These are phyloP conservation scores for Trichophaea hybrida DNA, from an alignment of 2,329 filamentous ascomycete species.

Conservation along the genomic window DNA sequence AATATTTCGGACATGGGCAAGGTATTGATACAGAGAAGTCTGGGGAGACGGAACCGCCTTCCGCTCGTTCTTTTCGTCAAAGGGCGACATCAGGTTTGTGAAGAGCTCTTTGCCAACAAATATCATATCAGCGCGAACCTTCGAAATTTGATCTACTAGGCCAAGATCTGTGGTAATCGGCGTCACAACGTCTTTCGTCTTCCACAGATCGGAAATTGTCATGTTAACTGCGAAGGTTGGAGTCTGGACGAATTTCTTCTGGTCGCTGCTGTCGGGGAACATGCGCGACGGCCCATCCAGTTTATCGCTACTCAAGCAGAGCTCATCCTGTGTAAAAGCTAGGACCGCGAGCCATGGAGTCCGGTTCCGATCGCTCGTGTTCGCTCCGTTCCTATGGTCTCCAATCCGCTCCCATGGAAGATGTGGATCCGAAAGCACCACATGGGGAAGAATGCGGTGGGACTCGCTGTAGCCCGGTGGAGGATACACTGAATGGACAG, in stretches of 20 bases:
- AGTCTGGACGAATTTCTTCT: slow-evolving; percentile 13
- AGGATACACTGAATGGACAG: slow-evolving; percentile 33
- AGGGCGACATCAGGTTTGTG: slow-evolving; percentile 25
- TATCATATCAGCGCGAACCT: slow-evolving; percentile 28
- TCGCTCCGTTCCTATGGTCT: slow-evolving; percentile 16
- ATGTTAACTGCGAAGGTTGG: slow-evolving; percentile 26
- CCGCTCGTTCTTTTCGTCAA: slow-evolving; percentile 9
- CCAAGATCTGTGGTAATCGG: slow-evolving; percentile 7
- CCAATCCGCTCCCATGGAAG: slow-evolving; percentile 34
- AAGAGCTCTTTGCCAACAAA: slow-evolving; percentile 28
- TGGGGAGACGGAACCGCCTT: not conserved
- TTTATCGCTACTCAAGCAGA: slow-evolving; percentile 26
- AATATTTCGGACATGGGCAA: slow-evolving; percentile 34
- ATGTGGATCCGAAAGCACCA: slow-evolving; percentile 35
- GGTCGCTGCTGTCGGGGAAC: slow-evolving; percentile 15
- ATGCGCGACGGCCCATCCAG: slow-evolving; percentile 6
- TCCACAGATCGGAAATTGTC: slow-evolving; percentile 4
- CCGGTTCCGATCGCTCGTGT: slow-evolving; percentile 19
- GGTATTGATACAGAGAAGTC: slow-evolving; percentile 27
- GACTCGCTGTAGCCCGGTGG: slow-evolving; percentile 32
- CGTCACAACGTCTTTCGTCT: not conserved
- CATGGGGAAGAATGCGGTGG: slow-evolving; percentile 32
- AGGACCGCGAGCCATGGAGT: slow-evolving; percentile 35
- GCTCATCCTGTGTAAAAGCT: slow-evolving; percentile 32
- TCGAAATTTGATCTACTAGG: too few species aligned